Evolutionary conservation across 768 basidiomycete species (phyloP).

Genomic region (Boletus sensibilis): DNA sequence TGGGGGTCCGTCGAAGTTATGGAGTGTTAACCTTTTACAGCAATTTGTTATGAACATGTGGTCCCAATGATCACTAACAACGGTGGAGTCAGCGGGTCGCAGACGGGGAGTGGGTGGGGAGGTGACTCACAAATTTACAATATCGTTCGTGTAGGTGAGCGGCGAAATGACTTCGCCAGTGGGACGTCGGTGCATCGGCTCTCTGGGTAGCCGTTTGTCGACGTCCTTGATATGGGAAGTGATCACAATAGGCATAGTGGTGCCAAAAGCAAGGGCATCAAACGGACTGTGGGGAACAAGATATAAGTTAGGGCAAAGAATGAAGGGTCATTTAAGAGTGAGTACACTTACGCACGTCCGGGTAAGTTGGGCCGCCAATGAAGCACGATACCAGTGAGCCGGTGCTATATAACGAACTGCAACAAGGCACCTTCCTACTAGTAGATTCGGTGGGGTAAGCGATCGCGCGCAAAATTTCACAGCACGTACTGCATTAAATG

Average conservation of each 20-base stretch:
- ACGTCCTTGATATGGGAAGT: conserved; percentile 40
- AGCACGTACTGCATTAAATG: conserved; percentile 14
- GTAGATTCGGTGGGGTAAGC: conserved; percentile 15
- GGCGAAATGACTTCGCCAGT: conserved; percentile 57
- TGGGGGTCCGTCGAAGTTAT: conserved; percentile 53
- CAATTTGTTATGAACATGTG: conserved; percentile 58
- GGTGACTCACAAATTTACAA: conserved; percentile 53
- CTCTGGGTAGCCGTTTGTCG: conserved; percentile 43
- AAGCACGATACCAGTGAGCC: conserved; percentile 4
- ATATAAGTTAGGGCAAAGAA: conserved; percentile 10
- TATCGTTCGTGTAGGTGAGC: conserved; percentile 45
- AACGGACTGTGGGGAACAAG: conserved; percentile 16
- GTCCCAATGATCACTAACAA: conserved; percentile 66
- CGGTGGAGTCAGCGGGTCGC: conserved; percentile 1
- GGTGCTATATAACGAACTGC: conserved; percentile 18
- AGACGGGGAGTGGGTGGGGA: not conserved
- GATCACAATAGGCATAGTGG: conserved; percentile 23
- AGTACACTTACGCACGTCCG: conserved; percentile 23
- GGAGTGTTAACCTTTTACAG: conserved; percentile 50
- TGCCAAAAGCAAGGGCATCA: conserved; percentile 24
- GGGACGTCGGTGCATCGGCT: conserved; percentile 42
- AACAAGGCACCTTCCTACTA: not conserved
- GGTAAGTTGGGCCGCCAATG: conserved; percentile 10
- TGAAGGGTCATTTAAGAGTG: conserved; percentile 17
- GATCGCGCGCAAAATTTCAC: conserved; percentile 23